phyloP scores from a whole-genome alignment of 169 alveolate species.

The Eimeria acervulina region DNA sequence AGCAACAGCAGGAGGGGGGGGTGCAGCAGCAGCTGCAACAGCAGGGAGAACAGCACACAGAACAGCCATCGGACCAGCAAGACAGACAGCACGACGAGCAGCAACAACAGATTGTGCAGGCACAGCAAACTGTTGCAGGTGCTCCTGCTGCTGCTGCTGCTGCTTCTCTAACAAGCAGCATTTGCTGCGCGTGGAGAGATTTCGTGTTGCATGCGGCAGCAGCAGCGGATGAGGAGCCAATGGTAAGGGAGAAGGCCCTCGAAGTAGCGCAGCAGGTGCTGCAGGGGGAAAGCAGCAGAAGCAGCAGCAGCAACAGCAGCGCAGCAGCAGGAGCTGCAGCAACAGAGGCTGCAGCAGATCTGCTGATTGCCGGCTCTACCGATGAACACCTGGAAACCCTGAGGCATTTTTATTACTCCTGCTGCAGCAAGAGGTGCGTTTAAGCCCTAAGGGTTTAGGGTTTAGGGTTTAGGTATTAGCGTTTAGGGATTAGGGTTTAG shows the following conservation, averaged over 20 bases:
- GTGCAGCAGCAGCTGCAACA: neutral
- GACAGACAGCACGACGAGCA: neutral
- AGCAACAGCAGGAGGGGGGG: neutral
- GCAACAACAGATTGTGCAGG: constrained; percentile 15
- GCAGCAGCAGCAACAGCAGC: neutral
- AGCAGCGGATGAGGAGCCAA: constrained; percentile 49
- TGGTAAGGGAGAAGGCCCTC: constrained; percentile 45
- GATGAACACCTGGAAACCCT: constrained; percentile 38
- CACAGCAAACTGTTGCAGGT: neutral
- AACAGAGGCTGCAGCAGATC: constrained; percentile 16
- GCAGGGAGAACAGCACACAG: neutral
- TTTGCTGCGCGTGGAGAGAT: constrained; percentile 57
- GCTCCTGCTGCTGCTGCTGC: constrained; percentile 62
- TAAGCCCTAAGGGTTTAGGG: neutral
- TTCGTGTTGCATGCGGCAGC: constrained; percentile 48
- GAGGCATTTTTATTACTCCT: neutral
- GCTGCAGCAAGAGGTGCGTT: constrained; percentile 48
- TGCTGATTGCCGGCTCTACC: constrained; percentile 27
- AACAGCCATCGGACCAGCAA: neutral
- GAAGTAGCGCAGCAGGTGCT: constrained; percentile 31
- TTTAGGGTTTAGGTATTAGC: constrained; percentile 8
- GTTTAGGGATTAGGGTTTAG: constrained; percentile 6
- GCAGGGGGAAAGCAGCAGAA: constrained; percentile 14
- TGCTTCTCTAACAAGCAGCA: constrained; percentile 21
- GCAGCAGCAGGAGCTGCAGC: constrained; percentile 45